Evolutionary conservation across 2,329 filamentous ascomycete genomes (phyloP), one percentile per base, ranked within the genome.

Genomic region (Hypoxylon sp.): DNA sequence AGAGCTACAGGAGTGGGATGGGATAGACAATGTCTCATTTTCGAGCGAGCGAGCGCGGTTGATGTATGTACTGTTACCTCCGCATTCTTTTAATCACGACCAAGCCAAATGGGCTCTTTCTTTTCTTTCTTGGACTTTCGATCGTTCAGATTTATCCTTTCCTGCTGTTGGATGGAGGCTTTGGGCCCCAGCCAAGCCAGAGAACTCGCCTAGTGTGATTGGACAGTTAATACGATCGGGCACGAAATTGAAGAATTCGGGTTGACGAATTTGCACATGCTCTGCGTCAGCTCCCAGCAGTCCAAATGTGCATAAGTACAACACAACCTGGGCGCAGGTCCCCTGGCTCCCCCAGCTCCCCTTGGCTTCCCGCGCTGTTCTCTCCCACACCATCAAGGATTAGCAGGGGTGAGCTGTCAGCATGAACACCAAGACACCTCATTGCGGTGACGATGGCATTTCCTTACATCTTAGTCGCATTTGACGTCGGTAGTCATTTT

Each of bases 51-150:
- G 59, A 53, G 52, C 52, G 50, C 59, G 44, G 26, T 67, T 34
- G 60, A 61, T 67, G 61, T 68, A 61, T 67, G 64, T 67, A 67
- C 63, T 65, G 60, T 51, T 63, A 64, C 41, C 15, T 57, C 55
- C 55, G 51, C 3, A 17, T 49, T 52, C 39, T 62, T 41, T 53
- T 60, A n/a, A 58, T 59, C 39, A 34, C 46, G 20, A 43, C 48
- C 39, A 57, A 49, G 61, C 30, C 39, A 58, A 51, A 61, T 61
- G 61, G 54, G 46, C 41, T 4, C 4, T 64, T 62, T 63, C 28
- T 55, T 44, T 56, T 48, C 20, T 34, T 62, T 60, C 59, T 34
- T 53, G 43, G 56, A 52, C 32, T 48, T 59, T 63, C 53, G 56
- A 60, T 58, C 43, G 51, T 47, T 34, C 46, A 24, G 56, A 60